Conservation (phyloP, 768 basidiomycete genomes). For the Termitomyces sp. region DNA sequence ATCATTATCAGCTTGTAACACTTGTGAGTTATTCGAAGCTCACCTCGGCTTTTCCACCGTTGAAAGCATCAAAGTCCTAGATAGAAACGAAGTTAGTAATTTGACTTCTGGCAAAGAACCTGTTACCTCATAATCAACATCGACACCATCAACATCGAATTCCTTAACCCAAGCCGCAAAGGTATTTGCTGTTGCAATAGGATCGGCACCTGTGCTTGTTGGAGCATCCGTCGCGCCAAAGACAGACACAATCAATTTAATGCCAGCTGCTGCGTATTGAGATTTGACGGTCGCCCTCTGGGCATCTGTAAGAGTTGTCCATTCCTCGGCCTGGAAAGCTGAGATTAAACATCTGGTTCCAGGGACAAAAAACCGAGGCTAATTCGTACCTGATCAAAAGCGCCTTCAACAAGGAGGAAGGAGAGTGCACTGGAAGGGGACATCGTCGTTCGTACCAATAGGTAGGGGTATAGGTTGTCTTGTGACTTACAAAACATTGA, state of each 20-base stretch:
- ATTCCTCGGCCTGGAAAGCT: constrained; percentile 37
- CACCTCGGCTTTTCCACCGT: constrained; percentile 49
- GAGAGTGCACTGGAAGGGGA: constrained; percentile 32
- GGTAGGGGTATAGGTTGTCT: background rate
- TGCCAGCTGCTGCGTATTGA: constrained; percentile 50
- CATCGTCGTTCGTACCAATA: background rate
- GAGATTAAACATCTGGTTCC: background rate
- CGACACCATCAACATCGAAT: constrained; percentile 61
- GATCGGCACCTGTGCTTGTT: constrained; percentile 53
- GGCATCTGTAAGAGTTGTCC: constrained; percentile 38
- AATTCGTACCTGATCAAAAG: constrained; percentile 45
- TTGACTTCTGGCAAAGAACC: background rate
- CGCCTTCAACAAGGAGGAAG: constrained; percentile 49
- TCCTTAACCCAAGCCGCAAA: constrained; percentile 62
- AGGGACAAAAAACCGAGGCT: background rate
- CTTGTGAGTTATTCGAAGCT: background rate
- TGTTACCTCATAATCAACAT: constrained; percentile 63
- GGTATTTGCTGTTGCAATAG: constrained; percentile 52
- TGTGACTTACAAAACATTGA: constrained; percentile 48
- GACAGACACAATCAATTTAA: constrained; percentile 57
- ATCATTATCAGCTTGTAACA: background rate
- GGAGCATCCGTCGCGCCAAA: constrained; percentile 57
- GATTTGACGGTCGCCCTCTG: constrained; percentile 47
- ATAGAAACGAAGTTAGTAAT: background rate
- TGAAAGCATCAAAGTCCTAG: constrained; percentile 59